phyloP scores from a whole-genome alignment of 805 yeast genomes.

The Saccharomyces eubayanus region DNA sequence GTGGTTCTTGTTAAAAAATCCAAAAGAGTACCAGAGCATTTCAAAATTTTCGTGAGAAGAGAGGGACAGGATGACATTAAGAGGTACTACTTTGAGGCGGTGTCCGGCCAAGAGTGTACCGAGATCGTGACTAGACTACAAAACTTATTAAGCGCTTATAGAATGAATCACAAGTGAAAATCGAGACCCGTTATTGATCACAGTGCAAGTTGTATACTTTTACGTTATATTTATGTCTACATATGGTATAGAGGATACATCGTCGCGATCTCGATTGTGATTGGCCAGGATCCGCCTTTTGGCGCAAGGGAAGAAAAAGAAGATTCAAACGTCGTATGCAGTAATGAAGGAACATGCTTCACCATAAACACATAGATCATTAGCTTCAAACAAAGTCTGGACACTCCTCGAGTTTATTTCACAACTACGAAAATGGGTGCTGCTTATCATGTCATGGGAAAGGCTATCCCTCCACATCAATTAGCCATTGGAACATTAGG shows the following conservation, averaged over 20 bases:
- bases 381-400: not conserved
- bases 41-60: conserved; percentile 71
- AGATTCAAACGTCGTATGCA: not conserved
- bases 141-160: conserved; percentile 48
- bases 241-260: not conserved
- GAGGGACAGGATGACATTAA: conserved; percentile 50
- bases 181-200: not conserved
- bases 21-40: conserved; percentile 63
- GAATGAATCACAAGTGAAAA: conserved; percentile 30
- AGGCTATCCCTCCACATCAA: conserved; percentile 73
- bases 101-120: conserved; percentile 46
- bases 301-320: not conserved
- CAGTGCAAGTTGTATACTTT: not conserved
- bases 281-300: not conserved
- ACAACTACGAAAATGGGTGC: conserved; percentile 52
- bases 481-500: conserved; percentile 78
- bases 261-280: not conserved
- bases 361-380: not conserved
- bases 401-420: not conserved
- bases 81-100: conserved; percentile 81
- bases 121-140: conserved; percentile 71
- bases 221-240: not conserved
- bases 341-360: not conserved
- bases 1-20: conserved; percentile 69
- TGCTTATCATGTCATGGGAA: conserved; percentile 79